Conservation (phyloP, 441 rosid species). For the Jatropha multifida region DNA sequence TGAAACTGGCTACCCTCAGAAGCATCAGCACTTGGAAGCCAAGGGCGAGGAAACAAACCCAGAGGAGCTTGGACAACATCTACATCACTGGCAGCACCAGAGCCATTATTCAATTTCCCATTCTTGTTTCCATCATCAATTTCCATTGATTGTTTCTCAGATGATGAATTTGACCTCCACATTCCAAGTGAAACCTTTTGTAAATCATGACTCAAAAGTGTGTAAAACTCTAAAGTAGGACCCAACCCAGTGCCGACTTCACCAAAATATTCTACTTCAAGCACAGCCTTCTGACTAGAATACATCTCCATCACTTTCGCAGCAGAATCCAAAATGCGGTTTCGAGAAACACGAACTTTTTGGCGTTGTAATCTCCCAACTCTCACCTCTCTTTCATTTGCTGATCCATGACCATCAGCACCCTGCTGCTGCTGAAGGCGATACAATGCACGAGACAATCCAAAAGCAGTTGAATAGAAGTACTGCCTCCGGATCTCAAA, state of each 20-base stretch:
- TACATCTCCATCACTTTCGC: conserved; percentile 99
- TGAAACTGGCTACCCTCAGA: conserved; percentile 75
- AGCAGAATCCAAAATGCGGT: conserved; percentile 98
- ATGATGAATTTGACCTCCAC: conserved; percentile 83
- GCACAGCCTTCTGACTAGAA: conserved; percentile 98
- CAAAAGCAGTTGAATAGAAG: conserved; percentile 98
- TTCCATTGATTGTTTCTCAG: conserved; percentile 51
- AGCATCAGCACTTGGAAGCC: conserved; percentile 71
- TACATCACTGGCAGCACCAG: conserved; percentile 31
- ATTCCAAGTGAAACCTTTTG: conserved; percentile 86
- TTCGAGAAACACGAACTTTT: conserved; percentile 98
- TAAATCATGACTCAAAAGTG: conserved; percentile 93
- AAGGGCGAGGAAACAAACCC: conserved; percentile 95
- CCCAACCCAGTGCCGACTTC: conserved; percentile 99
- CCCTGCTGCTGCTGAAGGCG: conserved; percentile 99
- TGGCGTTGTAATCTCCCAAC: conserved; percentile 98
- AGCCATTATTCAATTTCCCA: conserved; percentile 37
- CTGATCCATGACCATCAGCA: conserved; percentile 89
- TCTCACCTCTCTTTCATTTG: conserved; percentile 88
- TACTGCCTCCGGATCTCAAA: conserved; percentile 97
- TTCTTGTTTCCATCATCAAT: conserved; percentile 56
- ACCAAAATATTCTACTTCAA: conserved; percentile 99
- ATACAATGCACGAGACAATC: conserved; percentile 93
- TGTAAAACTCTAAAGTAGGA: conserved; percentile 98
- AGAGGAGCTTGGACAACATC: conserved; percentile 75